Conservation (phyloP, 108 stramenopile species). For the Conticribra guillardii region DNA sequence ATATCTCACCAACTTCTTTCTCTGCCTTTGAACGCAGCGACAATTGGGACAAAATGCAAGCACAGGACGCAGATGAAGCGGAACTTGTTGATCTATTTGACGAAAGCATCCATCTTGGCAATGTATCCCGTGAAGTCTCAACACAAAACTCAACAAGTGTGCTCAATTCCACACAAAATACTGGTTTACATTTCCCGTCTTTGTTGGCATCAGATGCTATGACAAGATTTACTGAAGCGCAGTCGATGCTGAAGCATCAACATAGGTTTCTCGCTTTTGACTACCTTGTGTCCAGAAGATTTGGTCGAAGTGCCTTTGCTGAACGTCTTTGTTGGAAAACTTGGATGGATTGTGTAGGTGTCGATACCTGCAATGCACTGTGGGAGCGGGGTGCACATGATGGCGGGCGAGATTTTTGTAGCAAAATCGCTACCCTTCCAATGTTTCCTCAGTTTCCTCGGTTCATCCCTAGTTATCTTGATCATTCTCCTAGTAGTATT, state of each 20-base stretch:
- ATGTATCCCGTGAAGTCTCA: not conserved
- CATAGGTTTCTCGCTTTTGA: constrained; percentile 55
- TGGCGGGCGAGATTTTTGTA: constrained; percentile 80
- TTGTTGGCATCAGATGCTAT: constrained; percentile 83
- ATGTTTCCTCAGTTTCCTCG: constrained; percentile 81
- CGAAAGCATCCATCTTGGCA: constrained; percentile 41
- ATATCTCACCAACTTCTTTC: not conserved
- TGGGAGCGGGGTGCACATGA: constrained; percentile 78
- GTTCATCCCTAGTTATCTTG: constrained; percentile 84
- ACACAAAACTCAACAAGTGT: constrained; percentile 8
- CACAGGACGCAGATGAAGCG: constrained; percentile 70
- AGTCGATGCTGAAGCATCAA: constrained; percentile 69
- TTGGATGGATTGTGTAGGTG: constrained; percentile 61
- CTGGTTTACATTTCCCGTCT: constrained; percentile 15
- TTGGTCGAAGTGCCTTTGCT: constrained; percentile 61
- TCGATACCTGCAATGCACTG: constrained; percentile 42
- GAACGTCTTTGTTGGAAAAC: constrained; percentile 81
- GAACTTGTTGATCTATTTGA: constrained; percentile 82
- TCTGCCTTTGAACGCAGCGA: constrained; percentile 24
- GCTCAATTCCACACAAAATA: constrained; percentile 5
- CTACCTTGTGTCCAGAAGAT: constrained; percentile 68
- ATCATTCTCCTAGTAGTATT: constrained; percentile 57
- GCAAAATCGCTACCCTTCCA: constrained; percentile 75
- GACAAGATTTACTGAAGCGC: constrained; percentile 81
- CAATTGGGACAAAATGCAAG: constrained; percentile 77